These are phyloP conservation scores for Collariella sp. DNA, from an alignment of 495 filamentous ascomycete genomes.

Conservation along the genomic window DNA sequence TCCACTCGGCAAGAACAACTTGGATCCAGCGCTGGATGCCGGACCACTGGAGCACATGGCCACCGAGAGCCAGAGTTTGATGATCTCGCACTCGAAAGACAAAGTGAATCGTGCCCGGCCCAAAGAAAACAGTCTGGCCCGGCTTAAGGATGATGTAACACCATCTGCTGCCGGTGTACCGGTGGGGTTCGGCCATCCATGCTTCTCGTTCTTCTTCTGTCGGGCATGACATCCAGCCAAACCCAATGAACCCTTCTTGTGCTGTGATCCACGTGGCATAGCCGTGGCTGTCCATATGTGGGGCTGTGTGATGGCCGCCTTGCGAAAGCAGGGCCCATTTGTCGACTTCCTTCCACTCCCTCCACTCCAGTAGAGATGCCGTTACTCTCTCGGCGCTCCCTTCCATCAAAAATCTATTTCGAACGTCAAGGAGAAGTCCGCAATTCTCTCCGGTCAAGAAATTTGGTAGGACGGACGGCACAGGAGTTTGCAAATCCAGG, in stretches of 20 bases:
- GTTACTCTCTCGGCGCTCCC: slow-evolving; percentile 7
- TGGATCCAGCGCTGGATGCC: slow-evolving; percentile 15
- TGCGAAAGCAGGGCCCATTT: slow-evolving; percentile 15
- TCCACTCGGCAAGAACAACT: slow-evolving; percentile 12
- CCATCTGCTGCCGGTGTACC: slow-evolving; percentile 22
- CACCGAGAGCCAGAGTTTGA: slow-evolving; percentile 18
- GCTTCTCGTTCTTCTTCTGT: slow-evolving; percentile 16
- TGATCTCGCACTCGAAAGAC: slow-evolving; percentile 21
- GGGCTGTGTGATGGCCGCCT: slow-evolving; percentile 17
- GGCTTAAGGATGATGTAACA: slow-evolving; percentile 24
- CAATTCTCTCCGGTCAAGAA: slow-evolving; percentile 13
- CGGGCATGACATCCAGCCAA: slow-evolving; percentile 25
- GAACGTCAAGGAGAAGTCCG: slow-evolving; percentile 4
- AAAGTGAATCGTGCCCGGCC: slow-evolving; percentile 29
- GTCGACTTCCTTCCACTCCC: slow-evolving; percentile 9
- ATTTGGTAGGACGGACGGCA: slow-evolving; percentile 4
- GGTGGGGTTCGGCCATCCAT: slow-evolving; percentile 17
- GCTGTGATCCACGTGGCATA: background rate
- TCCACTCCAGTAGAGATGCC: background rate
- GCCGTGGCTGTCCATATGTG: slow-evolving; percentile 15
- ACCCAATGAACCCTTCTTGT: slow-evolving; percentile 24
- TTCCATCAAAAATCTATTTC: background rate
- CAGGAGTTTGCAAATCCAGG: slow-evolving; percentile 10
- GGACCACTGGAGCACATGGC: slow-evolving; percentile 21
- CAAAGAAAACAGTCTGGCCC: slow-evolving; percentile 28